Base-by-base conservation (phyloP, 495 filamentous ascomycete genomes). In the Penicillium dipodomyicola region DNA sequence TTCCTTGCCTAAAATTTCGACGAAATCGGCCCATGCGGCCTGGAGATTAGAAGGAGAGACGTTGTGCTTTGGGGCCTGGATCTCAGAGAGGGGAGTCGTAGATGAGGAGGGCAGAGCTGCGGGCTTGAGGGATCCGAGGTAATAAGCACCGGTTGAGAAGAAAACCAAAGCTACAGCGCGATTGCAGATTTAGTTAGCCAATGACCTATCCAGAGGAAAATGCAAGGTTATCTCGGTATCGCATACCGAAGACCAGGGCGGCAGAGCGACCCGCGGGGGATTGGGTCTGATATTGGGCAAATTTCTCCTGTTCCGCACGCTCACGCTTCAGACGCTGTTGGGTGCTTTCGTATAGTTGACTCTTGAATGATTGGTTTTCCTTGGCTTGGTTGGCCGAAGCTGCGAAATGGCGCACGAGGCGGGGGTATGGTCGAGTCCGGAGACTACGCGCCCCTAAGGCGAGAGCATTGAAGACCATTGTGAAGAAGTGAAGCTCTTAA, bases 1-100 rank as follows among this genome's bases (percentile, higher is more conserved):
- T 29, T 92, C 88, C 55, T 82, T 77, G 49, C 95, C 94, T 9
- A 97, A 81, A 19, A 98, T 87, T 27, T 82, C 80, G 40, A 86
- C 84, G 65, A 97, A 92, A 69, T 98, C 94, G 5, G 87, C 77
- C 94, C 95, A 98, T 4, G 93, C 90, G 9, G 95, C 91, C 74
- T 97, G 87, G 39, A 97, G 82, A 64, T 92, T 94, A 17, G 83
- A 77, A 49, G 80, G 82, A 30, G 84, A 81, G 46, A 84, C 80
- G 63, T 96, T 84, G 67, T 95, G 90, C 56, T 76, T 73, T 0
- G 87, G 88, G 0, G 84, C 72, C 5, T 72, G 76, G 22, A 85
- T 72, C 25, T 81, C 77, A 40, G 69, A 67, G 19, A 97, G 83
- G 5, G 87, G 80, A 1, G 82, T 73, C n/a, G 92, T 96, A 14